Base-by-base conservation (phyloP, 352 stramenopile genomes). In the Phytophthora ohioensis region DNA sequence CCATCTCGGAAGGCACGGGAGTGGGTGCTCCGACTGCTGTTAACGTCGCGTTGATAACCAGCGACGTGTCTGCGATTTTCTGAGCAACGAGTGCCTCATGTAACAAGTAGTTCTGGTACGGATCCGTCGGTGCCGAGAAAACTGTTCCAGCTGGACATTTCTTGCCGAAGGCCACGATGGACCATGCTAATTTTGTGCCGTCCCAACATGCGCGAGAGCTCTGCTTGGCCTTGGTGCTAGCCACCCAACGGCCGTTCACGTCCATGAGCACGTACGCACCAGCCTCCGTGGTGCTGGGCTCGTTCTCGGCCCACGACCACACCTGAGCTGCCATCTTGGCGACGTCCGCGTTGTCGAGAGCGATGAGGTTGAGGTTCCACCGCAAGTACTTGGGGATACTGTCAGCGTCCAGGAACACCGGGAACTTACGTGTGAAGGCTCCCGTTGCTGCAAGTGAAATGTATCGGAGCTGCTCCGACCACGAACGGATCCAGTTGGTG, bases 291-390 rank as follows among this genome's bases (percentile, higher is more conserved):
- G 66, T 76, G 36, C 52, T 71, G 1, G 84, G 84, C 51, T 91
- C 79, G 9, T 81, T 78, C 48, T 81, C 73, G 2, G 75, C 79
- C 78, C 82, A 92, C 0, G 74, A 81, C 84, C 84, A 92, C 4
- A 86, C 69, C 53, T 82, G 72, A n/a, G 76, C 76, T 4, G 70
- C 59, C 71, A 90, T 85, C 60, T 88, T 86, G 30, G 83, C 71
- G n/a, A 81, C 56, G 36, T 89, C 81, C 3, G 80, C 55, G 31
- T 72, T 73, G 39, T 88, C 81, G 0, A 82, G 62, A 21, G 79
- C 76, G 17, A 92, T 76, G n/a, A 90, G 65, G 47, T 90, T 87
- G 12, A 86, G 30, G 62, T 88, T 87, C 80, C 80, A 88, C 2
- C 81, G 75, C 15, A 89, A 46, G 57, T 78, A 87, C 49, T 87